These are phyloP conservation scores for Alternaria consortialis DNA, from an alignment of 2,329 filamentous ascomycete species.

Conservation along the genomic window DNA sequence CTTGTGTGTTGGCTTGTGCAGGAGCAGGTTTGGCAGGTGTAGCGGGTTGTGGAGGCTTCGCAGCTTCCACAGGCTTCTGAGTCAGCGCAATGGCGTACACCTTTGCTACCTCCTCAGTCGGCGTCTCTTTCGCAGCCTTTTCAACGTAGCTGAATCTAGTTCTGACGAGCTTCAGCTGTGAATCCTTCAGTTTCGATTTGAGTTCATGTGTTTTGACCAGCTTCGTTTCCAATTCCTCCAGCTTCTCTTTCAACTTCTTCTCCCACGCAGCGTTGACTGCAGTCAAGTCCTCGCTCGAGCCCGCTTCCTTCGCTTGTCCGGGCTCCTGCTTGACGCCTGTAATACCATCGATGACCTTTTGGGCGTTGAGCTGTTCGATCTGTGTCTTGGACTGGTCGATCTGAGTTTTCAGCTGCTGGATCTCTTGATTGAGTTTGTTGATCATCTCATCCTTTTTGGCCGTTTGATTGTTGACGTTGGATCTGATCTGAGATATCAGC, in stretches of 20 bases:
- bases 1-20: constrained; percentile 11
- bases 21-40: constrained; percentile 25
- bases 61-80: constrained; percentile 52
- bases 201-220: constrained; percentile 67
- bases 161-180: constrained; percentile 64
- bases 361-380: constrained; percentile 21
- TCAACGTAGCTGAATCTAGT: constrained; percentile 82
- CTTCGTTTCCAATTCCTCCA: constrained; percentile 56
- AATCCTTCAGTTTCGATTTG: constrained; percentile 78
- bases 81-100: constrained; percentile 88
- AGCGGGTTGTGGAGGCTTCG: constrained; percentile 29
- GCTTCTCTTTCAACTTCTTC: constrained; percentile 47
- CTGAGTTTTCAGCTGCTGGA: constrained; percentile 22
- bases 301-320: constrained; percentile 19
- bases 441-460: constrained; percentile 9
- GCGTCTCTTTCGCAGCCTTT: constrained; percentile 84
- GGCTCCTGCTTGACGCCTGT: constrained; percentile 24
- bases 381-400: constrained; percentile 20
- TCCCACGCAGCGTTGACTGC: constrained; percentile 48
- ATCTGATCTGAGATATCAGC: constrained; percentile 19
- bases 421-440: constrained; percentile 15
- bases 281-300: constrained; percentile 26
- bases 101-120: constrained; percentile 81
- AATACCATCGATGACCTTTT: constrained; percentile 19
- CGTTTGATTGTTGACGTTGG: constrained; percentile 13